Evolutionary conservation across 78 protist genomes (phyloP).

Genomic region (Acrasis kona): DNA sequence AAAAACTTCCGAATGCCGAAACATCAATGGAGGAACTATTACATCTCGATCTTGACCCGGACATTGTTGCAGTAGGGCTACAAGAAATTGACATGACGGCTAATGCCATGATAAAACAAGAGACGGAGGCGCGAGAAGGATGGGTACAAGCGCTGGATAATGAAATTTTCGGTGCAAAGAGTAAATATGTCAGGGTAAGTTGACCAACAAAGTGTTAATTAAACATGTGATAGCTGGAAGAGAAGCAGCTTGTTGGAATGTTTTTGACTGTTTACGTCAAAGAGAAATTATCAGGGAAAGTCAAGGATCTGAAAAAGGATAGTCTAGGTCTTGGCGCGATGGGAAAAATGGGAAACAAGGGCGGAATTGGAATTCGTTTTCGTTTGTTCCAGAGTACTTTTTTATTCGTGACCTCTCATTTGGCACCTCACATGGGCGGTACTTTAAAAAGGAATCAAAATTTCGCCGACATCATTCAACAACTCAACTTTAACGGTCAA

Average conservation of each 20-base stretch:
- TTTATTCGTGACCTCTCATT: conserved; percentile 65
- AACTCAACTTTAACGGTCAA: not conserved
- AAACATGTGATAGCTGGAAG: too few species aligned
- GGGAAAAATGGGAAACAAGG: conserved; percentile 80
- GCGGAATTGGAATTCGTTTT: conserved; percentile 73
- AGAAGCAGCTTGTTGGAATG: not conserved
- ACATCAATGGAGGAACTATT: not conserved
- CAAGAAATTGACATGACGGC: conserved; percentile 36
- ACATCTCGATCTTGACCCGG: not conserved
- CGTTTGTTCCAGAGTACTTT: conserved; percentile 46
- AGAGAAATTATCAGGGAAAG: not conserved
- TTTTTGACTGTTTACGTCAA: not conserved
- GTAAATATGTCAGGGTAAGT: not conserved
- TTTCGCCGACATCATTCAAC: conserved; percentile 41
- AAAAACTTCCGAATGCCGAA: not conserved
- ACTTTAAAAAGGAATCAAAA: conserved; percentile 62
- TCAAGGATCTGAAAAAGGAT: not conserved
- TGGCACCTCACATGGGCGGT: conserved; percentile 84
- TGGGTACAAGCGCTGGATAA: conserved; percentile 9
- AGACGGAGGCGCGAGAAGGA: conserved; percentile 5
- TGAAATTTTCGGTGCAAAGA: too few species aligned
- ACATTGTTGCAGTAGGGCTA: conserved; percentile 10
- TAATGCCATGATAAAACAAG: not conserved
- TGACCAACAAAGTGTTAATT: too few species aligned
- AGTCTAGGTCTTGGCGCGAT: not conserved